These are phyloP conservation scores for Kalmanozyma brasiliensis DNA, from an alignment of 1,284 basidiomycete species.

Conservation along the genomic window DNA sequence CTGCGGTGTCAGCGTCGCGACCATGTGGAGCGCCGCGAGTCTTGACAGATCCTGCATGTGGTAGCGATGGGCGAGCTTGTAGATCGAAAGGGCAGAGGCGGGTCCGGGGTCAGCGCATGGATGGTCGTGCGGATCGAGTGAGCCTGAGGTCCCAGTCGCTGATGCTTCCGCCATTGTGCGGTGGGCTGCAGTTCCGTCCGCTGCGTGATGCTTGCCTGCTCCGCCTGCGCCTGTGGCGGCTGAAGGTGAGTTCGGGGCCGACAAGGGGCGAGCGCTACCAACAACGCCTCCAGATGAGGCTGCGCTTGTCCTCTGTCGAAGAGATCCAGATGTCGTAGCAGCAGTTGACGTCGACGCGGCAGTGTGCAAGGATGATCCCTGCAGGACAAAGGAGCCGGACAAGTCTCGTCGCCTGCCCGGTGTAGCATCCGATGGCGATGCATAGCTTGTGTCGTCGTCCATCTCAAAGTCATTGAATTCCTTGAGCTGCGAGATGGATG, in stretches of 20 bases:
- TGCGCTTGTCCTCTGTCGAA: constrained; percentile 29
- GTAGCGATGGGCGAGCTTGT: constrained; percentile 83
- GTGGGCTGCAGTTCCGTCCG: constrained; percentile 2
- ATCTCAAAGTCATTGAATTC: constrained; percentile 16
- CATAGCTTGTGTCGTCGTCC: constrained; percentile 14
- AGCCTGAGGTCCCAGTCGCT: neutral
- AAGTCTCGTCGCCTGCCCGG: constrained; percentile 14
- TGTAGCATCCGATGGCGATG: constrained; percentile 1
- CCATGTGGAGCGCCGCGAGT: constrained; percentile 79
- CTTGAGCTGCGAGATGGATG: constrained; percentile 35
- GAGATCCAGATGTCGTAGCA: constrained; percentile 27
- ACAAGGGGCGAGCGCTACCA: constrained; percentile 11
- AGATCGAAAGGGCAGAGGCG: constrained; percentile 76
- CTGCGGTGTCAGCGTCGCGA: constrained; percentile 77
- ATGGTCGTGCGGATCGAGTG: constrained; percentile 78
- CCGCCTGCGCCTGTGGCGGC: neutral
- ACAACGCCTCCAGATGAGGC: neutral
- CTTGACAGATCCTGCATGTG: constrained; percentile 75
- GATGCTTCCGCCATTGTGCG: constrained; percentile 16
- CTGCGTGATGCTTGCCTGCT: constrained; percentile 13
- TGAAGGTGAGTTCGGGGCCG: constrained; percentile 21
- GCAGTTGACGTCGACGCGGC: neutral
- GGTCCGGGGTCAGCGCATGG: constrained; percentile 73
- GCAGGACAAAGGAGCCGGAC: constrained; percentile 22
- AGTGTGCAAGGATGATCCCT: constrained; percentile 1